A percentile compares a stretch with the other conserved stretches of the same genome.
Evolutionary conservation across 2,329 filamentous ascomycete genomes (phyloP).

Genomic region (Rhytidhysteron rufulum): DNA sequence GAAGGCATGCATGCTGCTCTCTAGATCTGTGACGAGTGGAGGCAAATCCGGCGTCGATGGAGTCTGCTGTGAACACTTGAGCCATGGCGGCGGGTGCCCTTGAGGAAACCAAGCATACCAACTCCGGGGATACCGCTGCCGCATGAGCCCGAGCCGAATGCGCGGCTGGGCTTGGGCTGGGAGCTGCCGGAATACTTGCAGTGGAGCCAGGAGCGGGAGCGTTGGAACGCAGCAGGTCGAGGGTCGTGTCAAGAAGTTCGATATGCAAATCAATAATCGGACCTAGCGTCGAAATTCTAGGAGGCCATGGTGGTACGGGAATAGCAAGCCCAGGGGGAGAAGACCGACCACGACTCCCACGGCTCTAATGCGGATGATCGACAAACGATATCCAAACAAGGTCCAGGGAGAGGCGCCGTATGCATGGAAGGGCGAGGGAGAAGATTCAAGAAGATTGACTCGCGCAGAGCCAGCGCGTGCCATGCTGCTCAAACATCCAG

Average conservation of each 20-base stretch:
- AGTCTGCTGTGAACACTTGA: constrained; percentile 22
- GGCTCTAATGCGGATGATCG: constrained; percentile 1
- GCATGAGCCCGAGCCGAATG: neutral
- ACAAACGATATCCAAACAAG: neutral
- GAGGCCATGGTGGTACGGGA: neutral
- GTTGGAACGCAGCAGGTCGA: neutral
- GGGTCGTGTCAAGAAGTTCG: neutral
- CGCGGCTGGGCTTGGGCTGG: neutral
- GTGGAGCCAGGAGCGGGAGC: neutral
- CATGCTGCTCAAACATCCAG: neutral
- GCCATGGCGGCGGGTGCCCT: constrained; percentile 22
- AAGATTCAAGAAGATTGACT: neutral
- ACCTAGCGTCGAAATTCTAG: constrained; percentile 3
- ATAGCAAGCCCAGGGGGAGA: constrained; percentile 1
- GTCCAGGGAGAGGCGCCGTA: constrained; percentile 1
- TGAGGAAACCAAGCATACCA: neutral
- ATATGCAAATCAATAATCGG: neutral
- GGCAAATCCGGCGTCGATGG: constrained; percentile 21
- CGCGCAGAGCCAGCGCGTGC: too few relatives aligned
- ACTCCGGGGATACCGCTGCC: neutral
- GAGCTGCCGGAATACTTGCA: neutral
- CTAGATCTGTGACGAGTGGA: constrained; percentile 12
- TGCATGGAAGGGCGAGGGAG: neutral
- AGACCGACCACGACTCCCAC: neutral
- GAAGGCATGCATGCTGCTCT: constrained; percentile 9